phyloP scores from a whole-genome alignment of 768 basidiomycete genomes.

The Boletales sp. region DNA sequence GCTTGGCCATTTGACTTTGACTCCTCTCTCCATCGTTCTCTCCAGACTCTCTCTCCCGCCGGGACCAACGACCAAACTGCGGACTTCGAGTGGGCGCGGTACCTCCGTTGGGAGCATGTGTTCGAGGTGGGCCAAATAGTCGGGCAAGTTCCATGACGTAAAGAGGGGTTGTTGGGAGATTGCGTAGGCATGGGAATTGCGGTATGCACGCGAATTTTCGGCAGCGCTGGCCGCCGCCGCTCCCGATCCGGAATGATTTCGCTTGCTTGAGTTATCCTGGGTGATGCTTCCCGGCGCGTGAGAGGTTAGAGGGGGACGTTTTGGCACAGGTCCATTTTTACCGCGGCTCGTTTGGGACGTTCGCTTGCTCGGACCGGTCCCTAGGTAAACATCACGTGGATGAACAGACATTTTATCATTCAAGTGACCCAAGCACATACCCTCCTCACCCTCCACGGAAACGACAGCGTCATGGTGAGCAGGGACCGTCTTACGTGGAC shows the following conservation, averaged over 20 bases:
- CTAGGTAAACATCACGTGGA: slow-evolving; percentile 38
- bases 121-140: slow-evolving; percentile 86
- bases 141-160: slow-evolving; percentile 89
- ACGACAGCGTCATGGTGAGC: slow-evolving; percentile 20
- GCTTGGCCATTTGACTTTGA: slow-evolving; percentile 89
- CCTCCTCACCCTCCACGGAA: slow-evolving; percentile 58
- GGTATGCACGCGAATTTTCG: slow-evolving; percentile 64
- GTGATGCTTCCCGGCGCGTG: slow-evolving; percentile 28
- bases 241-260: slow-evolving; percentile 42
- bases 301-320: slow-evolving; percentile 29
- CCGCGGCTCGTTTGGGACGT: slow-evolving; percentile 40
- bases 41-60: slow-evolving; percentile 54
- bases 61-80: slow-evolving; percentile 41
- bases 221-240: slow-evolving; percentile 35
- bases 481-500: slow-evolving; percentile 24
- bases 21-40: slow-evolving; percentile 66
- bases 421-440: slow-evolving; percentile 36
- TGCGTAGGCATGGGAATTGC: slow-evolving; percentile 75
- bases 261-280: slow-evolving; percentile 48
- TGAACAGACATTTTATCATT: slow-evolving; percentile 12
- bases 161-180: slow-evolving; percentile 74
- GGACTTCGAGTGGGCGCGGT: slow-evolving; percentile 73
- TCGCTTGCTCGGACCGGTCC: slow-evolving; percentile 32
- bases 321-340: slow-evolving; percentile 26
- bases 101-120: slow-evolving; percentile 75